Conservation (phyloP, 176 grass and related monocot genomes). For the Urochloa ruziziensis region DNA sequence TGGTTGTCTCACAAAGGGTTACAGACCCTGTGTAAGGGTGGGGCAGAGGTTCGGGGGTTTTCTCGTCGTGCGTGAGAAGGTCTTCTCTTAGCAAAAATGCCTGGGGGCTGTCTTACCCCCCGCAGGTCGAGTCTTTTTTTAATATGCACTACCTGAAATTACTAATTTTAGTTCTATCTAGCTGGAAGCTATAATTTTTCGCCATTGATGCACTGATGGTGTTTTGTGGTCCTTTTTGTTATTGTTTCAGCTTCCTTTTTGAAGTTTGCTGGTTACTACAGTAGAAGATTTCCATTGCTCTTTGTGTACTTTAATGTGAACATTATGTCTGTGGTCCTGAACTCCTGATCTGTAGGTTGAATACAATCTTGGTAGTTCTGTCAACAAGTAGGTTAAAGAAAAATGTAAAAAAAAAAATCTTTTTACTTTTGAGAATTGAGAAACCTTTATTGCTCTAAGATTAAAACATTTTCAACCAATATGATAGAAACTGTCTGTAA, state of each 20-base stretch:
- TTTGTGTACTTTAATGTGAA: conserved; percentile 23
- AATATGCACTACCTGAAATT: not conserved
- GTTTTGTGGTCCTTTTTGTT: not conserved
- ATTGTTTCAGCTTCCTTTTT: not conserved
- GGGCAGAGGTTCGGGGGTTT: too few species aligned
- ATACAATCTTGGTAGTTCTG: not conserved
- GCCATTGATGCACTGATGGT: not conserved
- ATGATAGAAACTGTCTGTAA: not conserved
- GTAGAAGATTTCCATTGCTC: conserved; percentile 15
- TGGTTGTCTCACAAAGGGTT: too few species aligned
- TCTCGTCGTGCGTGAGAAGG: too few species aligned
- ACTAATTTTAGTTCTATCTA: not conserved
- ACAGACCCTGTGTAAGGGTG: too few species aligned
- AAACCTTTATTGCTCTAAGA: not conserved
- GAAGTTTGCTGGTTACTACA: not conserved
- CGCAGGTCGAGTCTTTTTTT: too few species aligned
- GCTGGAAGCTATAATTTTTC: not conserved
- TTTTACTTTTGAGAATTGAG: not conserved
- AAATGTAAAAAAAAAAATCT: not conserved
- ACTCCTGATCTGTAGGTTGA: not conserved
- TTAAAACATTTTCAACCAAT: not conserved
- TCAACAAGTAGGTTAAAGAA: not conserved
- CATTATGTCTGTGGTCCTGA: not conserved
- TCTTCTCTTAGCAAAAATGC: too few species aligned
- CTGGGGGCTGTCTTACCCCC: too few species aligned